A percentile compares a stretch with the other conserved stretches of the same genome.
Evolutionary conservation across 495 filamentous ascomycete genomes (phyloP).

Genomic region (Glarea lozoyensis): DNA sequence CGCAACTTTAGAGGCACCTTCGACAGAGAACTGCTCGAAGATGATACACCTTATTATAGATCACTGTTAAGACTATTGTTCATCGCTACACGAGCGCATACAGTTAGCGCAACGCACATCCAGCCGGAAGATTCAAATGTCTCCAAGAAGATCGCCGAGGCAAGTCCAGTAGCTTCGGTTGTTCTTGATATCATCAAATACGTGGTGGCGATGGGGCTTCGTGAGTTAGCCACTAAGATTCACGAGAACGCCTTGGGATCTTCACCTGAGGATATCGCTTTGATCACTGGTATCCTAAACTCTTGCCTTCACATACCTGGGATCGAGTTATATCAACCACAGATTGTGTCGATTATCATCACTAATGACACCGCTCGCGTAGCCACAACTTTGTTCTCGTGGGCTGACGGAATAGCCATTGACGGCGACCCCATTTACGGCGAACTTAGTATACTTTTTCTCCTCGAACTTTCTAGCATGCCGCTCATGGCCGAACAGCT

Average conservation of each 20-base stretch:
- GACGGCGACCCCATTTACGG: conserved; percentile 89
- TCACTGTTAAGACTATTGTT: conserved; percentile 78
- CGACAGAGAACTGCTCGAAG: conserved; percentile 45
- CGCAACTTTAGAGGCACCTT: conserved; percentile 55
- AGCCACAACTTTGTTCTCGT: conserved; percentile 83
- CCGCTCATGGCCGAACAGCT: conserved; percentile 81
- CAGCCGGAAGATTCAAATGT: conserved; percentile 5
- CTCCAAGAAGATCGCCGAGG: conserved; percentile 21
- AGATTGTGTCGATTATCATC: conserved; percentile 56
- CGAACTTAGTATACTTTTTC: conserved; percentile 75
- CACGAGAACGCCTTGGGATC: conserved; percentile 46
- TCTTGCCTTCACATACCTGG: conserved; percentile 65
- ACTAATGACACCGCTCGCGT: conserved; percentile 66
- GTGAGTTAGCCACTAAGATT: conserved; percentile 62
- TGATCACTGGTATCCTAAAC: conserved; percentile 85
- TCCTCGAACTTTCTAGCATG: conserved; percentile 77
- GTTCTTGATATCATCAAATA: conserved; percentile 66
- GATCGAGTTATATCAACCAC: conserved; percentile 49
- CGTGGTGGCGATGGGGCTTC: conserved; percentile 75
- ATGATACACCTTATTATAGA: conserved; percentile 68
- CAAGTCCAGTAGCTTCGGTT: conserved; percentile 30
- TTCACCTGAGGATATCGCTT: conserved; percentile 66
- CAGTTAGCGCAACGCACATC: background rate
- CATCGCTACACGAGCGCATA: conserved; percentile 58
- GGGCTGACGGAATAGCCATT: conserved; percentile 69